A percentile compares a stretch with the other conserved stretches of the same genome.
Evolutionary conservation across 257 asterid genomes (phyloP).

Genomic region (Solanum pinnatisectum): DNA sequence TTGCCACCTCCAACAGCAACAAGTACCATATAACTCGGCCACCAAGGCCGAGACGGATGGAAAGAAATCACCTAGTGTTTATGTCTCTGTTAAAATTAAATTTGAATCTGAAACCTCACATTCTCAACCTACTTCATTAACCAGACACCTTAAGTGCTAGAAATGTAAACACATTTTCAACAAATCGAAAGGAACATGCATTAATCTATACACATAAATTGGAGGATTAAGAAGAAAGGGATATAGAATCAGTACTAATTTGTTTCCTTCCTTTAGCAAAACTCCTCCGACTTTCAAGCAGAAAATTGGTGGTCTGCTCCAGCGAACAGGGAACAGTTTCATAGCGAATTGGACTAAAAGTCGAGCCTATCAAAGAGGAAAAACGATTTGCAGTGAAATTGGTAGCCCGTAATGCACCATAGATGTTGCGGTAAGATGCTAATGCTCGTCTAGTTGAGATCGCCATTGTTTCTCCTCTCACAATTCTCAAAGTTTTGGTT

Average conservation of each 20-base stretch:
- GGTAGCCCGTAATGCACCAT: conserved; percentile 27
- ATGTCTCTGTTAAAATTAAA: too few species aligned
- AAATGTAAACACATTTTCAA: not conserved
- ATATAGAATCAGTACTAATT: conserved; percentile 19
- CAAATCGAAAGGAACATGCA: not conserved
- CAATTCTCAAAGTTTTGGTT: not conserved
- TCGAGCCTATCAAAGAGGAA: conserved; percentile 17
- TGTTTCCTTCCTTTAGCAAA: conserved; percentile 73
- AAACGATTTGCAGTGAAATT: conserved; percentile 21
- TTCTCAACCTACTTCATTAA: not conserved
- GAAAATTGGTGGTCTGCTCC: not conserved
- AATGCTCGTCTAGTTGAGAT: conserved; percentile 47
- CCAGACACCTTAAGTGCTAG: not conserved
- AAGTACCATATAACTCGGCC: not conserved
- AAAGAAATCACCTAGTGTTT: not conserved
- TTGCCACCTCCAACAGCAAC: not conserved
- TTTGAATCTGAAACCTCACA: not conserved
- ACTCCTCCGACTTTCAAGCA: conserved; percentile 35
- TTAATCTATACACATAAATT: not conserved
- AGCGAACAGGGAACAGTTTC: conserved; percentile 10
- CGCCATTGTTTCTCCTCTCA: conserved; percentile 31
- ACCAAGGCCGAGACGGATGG: not conserved
- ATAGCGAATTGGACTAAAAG: conserved; percentile 13
- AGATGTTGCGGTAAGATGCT: conserved; percentile 21
- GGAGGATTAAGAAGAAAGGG: not conserved